These are phyloP conservation scores for Cordyceps tenuipes DNA, from an alignment of 2,329 filamentous ascomycete genomes.

Conservation along the genomic window DNA sequence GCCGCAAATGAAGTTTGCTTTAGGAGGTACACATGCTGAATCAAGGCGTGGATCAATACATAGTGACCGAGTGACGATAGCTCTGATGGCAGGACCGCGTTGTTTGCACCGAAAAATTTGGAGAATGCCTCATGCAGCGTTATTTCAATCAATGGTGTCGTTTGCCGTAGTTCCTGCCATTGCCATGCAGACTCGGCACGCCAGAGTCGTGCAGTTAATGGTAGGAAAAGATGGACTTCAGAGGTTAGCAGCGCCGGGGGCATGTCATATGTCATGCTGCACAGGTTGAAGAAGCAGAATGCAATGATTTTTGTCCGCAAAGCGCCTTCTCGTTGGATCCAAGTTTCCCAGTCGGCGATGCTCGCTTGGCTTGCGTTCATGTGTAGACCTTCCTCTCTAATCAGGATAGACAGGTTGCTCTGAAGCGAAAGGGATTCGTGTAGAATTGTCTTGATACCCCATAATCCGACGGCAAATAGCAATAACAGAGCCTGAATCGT, in stretches of 20 bases:
- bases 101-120: conserved; percentile 43
- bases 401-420: conserved; percentile 47
- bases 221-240: conserved; percentile 47
- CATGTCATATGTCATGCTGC: conserved; percentile 54
- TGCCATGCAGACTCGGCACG: conserved; percentile 49
- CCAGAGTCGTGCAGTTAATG: conserved; percentile 48
- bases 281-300: conserved; percentile 56
- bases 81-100: conserved; percentile 38
- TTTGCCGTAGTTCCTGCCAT: conserved; percentile 50
- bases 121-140: conserved; percentile 50
- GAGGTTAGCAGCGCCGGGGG: conserved; percentile 50
- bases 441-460: conserved; percentile 52
- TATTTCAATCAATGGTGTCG: conserved; percentile 42
- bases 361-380: conserved; percentile 38
- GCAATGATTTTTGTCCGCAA: conserved; percentile 52
- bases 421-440: conserved; percentile 52
- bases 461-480: conserved; percentile 51
- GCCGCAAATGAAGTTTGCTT: conserved; percentile 52
- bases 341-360: conserved; percentile 48
- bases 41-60: conserved; percentile 60
- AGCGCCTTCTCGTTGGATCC: conserved; percentile 48
- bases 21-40: conserved; percentile 64
- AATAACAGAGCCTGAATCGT: conserved; percentile 57
- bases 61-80: conserved; percentile 60
- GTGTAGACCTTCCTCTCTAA: conserved; percentile 49